Percentiles rank a stretch among this genome's conserved stretches.
Evolutionary conservation across 768 basidiomycete species (phyloP).

Genomic region (Tylopilus vinaceipallidus): DNA sequence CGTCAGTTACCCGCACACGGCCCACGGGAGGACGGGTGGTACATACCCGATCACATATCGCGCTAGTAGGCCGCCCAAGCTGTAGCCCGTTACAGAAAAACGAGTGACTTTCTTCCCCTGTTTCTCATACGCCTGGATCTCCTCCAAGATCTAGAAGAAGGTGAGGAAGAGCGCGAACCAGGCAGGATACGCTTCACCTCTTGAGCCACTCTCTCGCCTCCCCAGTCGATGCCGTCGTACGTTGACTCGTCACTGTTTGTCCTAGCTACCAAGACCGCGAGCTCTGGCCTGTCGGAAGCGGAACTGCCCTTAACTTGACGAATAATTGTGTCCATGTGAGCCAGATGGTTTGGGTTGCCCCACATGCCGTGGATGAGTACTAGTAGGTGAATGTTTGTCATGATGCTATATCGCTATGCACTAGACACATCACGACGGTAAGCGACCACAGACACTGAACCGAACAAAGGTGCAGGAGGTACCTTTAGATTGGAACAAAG

Average conservation of each 20-base stretch:
- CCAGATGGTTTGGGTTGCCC: conserved; percentile 70
- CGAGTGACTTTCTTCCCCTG: conserved; percentile 59
- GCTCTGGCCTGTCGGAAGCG: conserved; percentile 35
- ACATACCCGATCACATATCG: conserved; percentile 73
- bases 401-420: conserved; percentile 9
- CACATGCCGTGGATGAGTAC: conserved; percentile 69
- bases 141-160: conserved; percentile 48
- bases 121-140: conserved; percentile 50
- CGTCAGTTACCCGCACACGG: conserved; percentile 6
- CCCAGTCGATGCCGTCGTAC: conserved; percentile 85
- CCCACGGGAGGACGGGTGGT: background rate
- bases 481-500: conserved; percentile 1
- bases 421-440: background rate
- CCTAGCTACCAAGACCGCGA: conserved; percentile 64
- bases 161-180: conserved; percentile 1
- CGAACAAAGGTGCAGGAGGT: background rate
- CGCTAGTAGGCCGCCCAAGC: conserved; percentile 77
- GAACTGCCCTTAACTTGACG: conserved; percentile 38
- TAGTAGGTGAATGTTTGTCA: conserved; percentile 39
- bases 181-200: conserved; percentile 49
- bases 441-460: background rate
- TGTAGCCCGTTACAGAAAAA: conserved; percentile 78
- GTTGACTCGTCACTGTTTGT: conserved; percentile 65
- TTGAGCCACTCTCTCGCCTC: conserved; percentile 73
- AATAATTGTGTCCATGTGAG: conserved; percentile 54